Conservation (phyloP, 345 rosid species). For the Moricandia arvensis region DNA sequence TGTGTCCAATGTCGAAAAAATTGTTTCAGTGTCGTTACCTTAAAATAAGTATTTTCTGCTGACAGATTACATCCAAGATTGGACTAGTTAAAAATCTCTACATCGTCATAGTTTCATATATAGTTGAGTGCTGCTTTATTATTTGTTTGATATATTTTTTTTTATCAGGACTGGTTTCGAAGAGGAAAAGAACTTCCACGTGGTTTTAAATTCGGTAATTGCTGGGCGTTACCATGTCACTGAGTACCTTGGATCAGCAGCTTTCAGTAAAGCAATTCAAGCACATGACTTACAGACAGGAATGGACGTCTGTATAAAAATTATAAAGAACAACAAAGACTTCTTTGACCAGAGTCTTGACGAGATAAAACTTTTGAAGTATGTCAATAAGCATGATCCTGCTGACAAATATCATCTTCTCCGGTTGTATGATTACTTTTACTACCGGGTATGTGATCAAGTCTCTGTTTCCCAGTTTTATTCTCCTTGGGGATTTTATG, state of each 20-base stretch:
- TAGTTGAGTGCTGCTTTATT: slow-evolving; percentile 10
- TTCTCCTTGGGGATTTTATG: too few relatives aligned
- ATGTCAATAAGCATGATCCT: slow-evolving; percentile 97
- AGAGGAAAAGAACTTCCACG: slow-evolving; percentile 99
- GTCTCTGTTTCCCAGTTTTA: neutral
- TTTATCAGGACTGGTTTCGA: slow-evolving; percentile 93
- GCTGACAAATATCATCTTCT: slow-evolving; percentile 93
- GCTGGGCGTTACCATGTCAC: slow-evolving; percentile 99
- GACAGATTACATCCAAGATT: neutral
- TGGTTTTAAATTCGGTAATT: slow-evolving; percentile 84
- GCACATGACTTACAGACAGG: slow-evolving; percentile 98
- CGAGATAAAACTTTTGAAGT: slow-evolving; percentile 96
- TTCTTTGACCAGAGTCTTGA: slow-evolving; percentile 99
- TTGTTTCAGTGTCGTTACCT: slow-evolving; percentile 2
- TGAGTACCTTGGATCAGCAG: slow-evolving; percentile 98
- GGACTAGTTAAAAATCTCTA: too few relatives aligned
- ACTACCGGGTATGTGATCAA: slow-evolving; percentile 71
- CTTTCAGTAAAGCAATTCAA: slow-evolving; percentile 98
- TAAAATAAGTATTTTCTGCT: neutral
- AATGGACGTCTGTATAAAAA: slow-evolving; percentile 96
- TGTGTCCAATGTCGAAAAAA: neutral
- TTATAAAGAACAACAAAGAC: slow-evolving; percentile 97
- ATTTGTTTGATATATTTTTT: slow-evolving; percentile 1
- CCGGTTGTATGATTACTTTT: slow-evolving; percentile 94
- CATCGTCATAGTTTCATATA: neutral